Percentiles rank a stretch among this genome's conserved stretches.
phyloP scores from a whole-genome alignment of 495 filamentous ascomycete genomes.

The Neurospora hispaniola region DNA sequence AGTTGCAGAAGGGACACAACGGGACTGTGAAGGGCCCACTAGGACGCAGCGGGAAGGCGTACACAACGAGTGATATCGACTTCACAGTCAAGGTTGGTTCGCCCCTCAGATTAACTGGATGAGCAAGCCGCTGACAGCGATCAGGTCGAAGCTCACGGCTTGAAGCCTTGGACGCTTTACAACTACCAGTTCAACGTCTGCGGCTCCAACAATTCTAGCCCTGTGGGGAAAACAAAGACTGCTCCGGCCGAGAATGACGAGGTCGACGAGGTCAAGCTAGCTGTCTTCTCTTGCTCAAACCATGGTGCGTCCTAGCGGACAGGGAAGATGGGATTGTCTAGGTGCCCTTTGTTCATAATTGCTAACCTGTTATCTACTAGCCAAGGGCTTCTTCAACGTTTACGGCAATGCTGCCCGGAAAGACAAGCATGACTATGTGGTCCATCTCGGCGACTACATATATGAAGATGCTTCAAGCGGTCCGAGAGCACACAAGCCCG shows the following conservation, averaged over 20 bases:
- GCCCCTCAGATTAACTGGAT: not conserved
- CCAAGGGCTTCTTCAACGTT: constrained; percentile 50
- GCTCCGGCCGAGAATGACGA: constrained; percentile 29
- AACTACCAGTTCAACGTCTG: constrained; percentile 44
- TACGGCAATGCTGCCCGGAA: constrained; percentile 56
- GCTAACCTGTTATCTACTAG: constrained; percentile 17
- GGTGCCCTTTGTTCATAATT: constrained; percentile 2
- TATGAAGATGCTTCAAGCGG: constrained; percentile 48
- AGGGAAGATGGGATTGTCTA: not conserved
- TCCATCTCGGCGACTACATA: constrained; percentile 56
- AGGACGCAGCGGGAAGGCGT: constrained; percentile 39
- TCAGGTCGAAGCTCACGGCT: constrained; percentile 44
- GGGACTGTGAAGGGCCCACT: constrained; percentile 28
- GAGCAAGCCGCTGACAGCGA: constrained; percentile 12
- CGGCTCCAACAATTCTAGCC: constrained; percentile 30
- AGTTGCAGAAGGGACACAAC: constrained; percentile 6
- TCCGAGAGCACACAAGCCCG: constrained; percentile 19
- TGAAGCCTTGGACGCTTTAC: constrained; percentile 47
- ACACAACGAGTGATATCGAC: constrained; percentile 54
- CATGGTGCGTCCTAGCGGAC: constrained; percentile 26
- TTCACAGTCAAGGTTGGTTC: constrained; percentile 47
- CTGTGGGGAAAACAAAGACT: constrained; percentile 43
- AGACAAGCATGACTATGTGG: constrained; percentile 52
- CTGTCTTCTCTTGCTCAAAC: constrained; percentile 44
- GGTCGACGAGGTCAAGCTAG: constrained; percentile 32